Evolutionary conservation across 148 eudicot species (phyloP).

Genomic region (Chenopodium berlandieri): DNA sequence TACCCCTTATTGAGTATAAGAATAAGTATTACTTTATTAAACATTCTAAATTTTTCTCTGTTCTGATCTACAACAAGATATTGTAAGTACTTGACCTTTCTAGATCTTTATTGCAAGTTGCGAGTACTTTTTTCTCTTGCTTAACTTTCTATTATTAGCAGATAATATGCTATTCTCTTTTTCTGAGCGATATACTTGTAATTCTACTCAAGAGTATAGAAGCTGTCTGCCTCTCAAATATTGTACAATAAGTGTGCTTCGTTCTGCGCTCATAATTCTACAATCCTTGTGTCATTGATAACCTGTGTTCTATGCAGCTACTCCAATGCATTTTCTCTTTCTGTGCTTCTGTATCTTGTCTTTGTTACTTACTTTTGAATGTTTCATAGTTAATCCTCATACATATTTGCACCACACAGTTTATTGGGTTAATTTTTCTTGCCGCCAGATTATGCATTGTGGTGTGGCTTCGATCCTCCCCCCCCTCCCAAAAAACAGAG

Average conservation of each 20-base stretch:
- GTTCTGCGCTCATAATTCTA: no score
- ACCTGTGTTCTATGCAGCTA: neutral
- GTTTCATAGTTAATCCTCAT: neutral
- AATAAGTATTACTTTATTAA: neutral
- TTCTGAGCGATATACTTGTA: neutral
- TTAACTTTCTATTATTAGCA: no score
- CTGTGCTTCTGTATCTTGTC: neutral
- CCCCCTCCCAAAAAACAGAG: no score
- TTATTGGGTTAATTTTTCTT: neutral
- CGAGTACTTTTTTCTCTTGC: no score
- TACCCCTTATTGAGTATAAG: neutral
- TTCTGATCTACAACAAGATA: no score
- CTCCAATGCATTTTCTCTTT: neutral
- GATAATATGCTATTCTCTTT: neutral
- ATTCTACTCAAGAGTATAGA: neutral
- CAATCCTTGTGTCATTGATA: no score
- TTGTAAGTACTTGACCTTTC: neutral
- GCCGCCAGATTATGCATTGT: neutral
- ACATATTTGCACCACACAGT: neutral
- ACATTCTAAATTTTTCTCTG: no score
- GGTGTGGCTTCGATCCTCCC: neutral
- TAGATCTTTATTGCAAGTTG: neutral
- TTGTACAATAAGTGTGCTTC: no score
- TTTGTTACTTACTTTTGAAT: neutral
- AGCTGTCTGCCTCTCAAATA: neutral